Base-by-base conservation (phyloP, 1,284 basidiomycete genomes). In the Sparassis latifolia region DNA sequence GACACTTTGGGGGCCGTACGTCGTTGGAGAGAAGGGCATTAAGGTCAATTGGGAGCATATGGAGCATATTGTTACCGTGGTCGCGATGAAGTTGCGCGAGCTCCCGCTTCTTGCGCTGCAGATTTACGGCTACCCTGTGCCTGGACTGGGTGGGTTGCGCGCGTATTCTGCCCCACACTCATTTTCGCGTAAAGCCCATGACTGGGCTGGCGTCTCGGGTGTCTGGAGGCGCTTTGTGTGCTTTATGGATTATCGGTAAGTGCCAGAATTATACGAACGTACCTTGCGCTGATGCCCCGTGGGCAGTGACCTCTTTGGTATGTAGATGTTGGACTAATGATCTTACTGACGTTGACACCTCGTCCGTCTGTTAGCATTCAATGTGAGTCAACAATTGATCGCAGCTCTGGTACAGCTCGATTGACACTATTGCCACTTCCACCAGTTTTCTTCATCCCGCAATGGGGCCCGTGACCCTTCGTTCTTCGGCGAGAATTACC, bases 211-310 rank as follows among this genome's bases (percentile, higher is more conserved):
- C 9, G 75, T 86, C 3, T 78, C 81, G 62, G 84, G 83, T 61
- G 76, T 72, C 12, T 88, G 84, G 84, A 71, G 77, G 56, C 70
- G 84, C 63, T 79, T 82, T 54, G 79, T 86, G 10, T 85, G 78
- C 51, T 87, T 85, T 57, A 82, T 86, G 81, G 85, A 87, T 66
- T 84, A 86, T 64, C 74, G 82, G 84, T 84, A 55, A 43, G 76
- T 52, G 1, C 2, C 20, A 7, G 20, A 20, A 20, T 20, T 20
- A 20, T 20, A 20, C 20, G 20, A 5, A 38, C 20, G 28, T 20
- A 20, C 45, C 39, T 12, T 43, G 4, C 31, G 3, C 35, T 37
- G 35, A 37, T 37, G 35, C 35, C 7, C 35, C 7, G 12, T 37
- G 9, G n/a, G 7, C 42, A 61, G 61, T 10, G 59, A 61, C 41